Evolutionary conservation across 257 asterid species (phyloP).

Genomic region (Solanum boliviense): DNA sequence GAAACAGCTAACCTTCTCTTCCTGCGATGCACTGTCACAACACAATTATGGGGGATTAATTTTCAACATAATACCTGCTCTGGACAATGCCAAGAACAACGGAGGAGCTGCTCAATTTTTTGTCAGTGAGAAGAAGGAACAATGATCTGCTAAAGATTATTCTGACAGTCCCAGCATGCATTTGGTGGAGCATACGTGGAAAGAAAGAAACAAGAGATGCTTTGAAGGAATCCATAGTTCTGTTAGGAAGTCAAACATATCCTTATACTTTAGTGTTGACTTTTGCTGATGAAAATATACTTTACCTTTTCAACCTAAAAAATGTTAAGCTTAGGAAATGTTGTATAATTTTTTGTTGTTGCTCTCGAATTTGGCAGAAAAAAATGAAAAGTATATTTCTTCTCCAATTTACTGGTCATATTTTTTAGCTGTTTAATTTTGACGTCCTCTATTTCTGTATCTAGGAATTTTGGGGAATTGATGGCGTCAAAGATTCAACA

Average conservation of each 20-base stretch:
- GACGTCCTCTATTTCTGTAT: not conserved
- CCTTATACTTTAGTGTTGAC: not conserved
- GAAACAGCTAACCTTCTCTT: not conserved
- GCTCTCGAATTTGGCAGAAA: not conserved
- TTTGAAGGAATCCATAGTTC: not conserved
- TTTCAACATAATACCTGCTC: not conserved
- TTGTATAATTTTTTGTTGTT: not conserved
- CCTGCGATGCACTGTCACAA: not conserved
- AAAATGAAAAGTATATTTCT: not conserved
- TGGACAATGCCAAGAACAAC: not conserved
- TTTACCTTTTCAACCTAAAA: not conserved
- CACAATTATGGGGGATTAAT: not conserved
- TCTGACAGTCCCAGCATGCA: not conserved
- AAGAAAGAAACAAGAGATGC: not conserved
- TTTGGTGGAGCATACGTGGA: not conserved
- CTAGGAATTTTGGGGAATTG: not conserved
- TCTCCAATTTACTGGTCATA: not conserved
- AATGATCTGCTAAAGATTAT: not conserved
- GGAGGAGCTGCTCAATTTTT: not conserved
- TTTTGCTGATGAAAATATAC: not conserved
- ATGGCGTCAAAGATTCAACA: conserved; percentile 52
- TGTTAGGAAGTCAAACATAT: not conserved
- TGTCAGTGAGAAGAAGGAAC: not conserved
- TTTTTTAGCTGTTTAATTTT: not conserved
- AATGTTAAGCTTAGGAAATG: not conserved